phyloP scores from a whole-genome alignment of 2,329 filamentous ascomycete species.

The Zymoseptoria ardabiliae region DNA sequence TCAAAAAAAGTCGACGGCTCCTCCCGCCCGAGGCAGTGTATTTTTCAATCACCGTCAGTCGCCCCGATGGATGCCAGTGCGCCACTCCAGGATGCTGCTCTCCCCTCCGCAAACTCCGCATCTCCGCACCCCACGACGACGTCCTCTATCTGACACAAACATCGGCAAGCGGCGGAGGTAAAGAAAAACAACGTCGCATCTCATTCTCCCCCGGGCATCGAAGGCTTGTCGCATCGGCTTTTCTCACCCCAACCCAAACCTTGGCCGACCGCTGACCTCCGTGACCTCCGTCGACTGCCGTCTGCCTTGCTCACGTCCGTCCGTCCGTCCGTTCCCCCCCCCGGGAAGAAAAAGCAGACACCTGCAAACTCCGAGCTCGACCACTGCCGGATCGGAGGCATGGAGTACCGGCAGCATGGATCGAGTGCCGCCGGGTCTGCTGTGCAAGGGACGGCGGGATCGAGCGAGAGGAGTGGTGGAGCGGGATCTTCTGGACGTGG shows the following conservation, averaged over 20 bases:
- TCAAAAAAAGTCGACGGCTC: not conserved
- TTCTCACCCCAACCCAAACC: not conserved
- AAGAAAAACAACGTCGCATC: too few species aligned
- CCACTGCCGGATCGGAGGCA: not conserved
- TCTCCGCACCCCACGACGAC: not conserved
- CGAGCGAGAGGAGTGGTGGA: not conserved
- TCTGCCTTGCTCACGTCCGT: too few species aligned
- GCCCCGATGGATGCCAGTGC: too few species aligned
- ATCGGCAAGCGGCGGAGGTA: not conserved
- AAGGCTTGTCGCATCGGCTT: not conserved
- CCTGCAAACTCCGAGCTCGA: not conserved
- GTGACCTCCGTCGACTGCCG: not conserved
- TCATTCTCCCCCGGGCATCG: not conserved
- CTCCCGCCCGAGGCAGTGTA: not conserved
- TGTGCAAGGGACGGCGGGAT: not conserved
- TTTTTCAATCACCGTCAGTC: not conserved
- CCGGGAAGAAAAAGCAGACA: not conserved
- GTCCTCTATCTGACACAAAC: too few species aligned
- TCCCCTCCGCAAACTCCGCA: not conserved
- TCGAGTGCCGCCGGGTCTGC: not conserved
- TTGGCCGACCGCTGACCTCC: too few species aligned
- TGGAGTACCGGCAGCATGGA: not conserved
- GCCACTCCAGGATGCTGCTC: not conserved
- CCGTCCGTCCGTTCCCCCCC: too few species aligned
- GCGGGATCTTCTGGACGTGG: not conserved